Evolutionary conservation across 148 eudicot species (phyloP).

Genomic region (Talinum fruticosum): DNA sequence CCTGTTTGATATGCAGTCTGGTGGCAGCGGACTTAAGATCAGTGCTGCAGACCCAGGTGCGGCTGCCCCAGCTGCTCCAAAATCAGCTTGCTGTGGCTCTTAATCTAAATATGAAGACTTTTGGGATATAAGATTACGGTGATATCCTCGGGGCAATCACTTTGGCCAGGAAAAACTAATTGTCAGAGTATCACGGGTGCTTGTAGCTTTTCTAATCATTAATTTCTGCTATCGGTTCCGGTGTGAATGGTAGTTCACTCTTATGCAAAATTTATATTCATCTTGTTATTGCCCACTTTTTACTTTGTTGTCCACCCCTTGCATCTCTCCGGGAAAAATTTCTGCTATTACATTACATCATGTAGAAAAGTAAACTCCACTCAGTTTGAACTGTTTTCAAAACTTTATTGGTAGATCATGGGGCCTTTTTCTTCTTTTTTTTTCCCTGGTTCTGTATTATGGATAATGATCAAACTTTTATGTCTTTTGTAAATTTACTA

Average conservation of each 20-base stretch:
- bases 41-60: constrained; percentile 51
- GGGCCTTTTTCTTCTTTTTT: background rate
- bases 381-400: background rate
- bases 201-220: constrained; percentile 34
- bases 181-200: constrained; percentile 29
- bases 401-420: background rate
- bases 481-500: background rate
- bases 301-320: background rate
- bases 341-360: background rate
- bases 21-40: constrained; percentile 56
- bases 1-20: constrained; percentile 46
- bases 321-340: constrained; percentile 19
- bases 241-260: constrained; percentile 24
- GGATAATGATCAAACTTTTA: constrained; percentile 1
- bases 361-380: constrained; percentile 19
- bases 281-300: constrained; percentile 4
- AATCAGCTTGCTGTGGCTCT: constrained; percentile 89
- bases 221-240: constrained; percentile 25
- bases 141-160: constrained; percentile 7
- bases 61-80: constrained; percentile 51
- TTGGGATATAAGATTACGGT: constrained; percentile 5
- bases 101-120: constrained; percentile 23
- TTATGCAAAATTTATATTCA: constrained; percentile 18
- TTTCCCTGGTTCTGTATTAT: background rate
- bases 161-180: constrained; percentile 26